A percentile compares a stretch with the other conserved stretches of the same genome.
Conservation (phyloP, 306 rosid species). For the Ormosia emarginata region DNA sequence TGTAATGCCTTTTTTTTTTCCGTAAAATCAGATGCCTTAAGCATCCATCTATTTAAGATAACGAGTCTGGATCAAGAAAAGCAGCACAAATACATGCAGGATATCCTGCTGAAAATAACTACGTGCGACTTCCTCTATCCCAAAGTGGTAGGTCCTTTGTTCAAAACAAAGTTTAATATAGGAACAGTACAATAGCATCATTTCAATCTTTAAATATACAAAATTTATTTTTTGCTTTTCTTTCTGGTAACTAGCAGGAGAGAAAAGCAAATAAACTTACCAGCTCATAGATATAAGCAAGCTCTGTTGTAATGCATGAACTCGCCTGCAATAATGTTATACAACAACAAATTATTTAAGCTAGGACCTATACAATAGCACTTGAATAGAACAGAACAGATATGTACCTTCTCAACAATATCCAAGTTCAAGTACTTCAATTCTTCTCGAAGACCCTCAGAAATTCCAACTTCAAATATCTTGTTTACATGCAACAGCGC, state of each 20-base stretch:
- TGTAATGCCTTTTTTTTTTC: not conserved
- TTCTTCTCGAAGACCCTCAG: constrained; percentile 78
- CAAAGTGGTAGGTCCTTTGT: not conserved
- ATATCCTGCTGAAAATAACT: not conserved
- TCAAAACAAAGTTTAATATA: not conserved
- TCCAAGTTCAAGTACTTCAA: constrained; percentile 63
- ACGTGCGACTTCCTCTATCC: not conserved
- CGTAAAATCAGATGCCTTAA: not conserved
- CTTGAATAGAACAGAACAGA: constrained; percentile 18
- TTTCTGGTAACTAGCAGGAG: not conserved
- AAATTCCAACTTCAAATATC: constrained; percentile 94
- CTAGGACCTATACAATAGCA: constrained; percentile 26
- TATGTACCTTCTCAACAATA: constrained; percentile 69
- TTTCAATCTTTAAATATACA: not conserved
- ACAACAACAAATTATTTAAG: constrained; percentile 8
- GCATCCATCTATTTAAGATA: not conserved
- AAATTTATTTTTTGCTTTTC: not conserved
- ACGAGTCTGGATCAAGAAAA: not conserved
- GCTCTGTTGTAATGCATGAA: constrained; percentile 78
- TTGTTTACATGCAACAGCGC: constrained; percentile 86
- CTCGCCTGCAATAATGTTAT: constrained; percentile 52
- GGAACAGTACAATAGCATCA: not conserved
- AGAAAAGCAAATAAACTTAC: constrained; percentile 42
- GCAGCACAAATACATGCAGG: not conserved
- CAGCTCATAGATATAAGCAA: constrained; percentile 89